These are phyloP conservation scores for Lachnellula subtilissima DNA, from an alignment of 2,329 filamentous ascomycete species.

Conservation along the genomic window DNA sequence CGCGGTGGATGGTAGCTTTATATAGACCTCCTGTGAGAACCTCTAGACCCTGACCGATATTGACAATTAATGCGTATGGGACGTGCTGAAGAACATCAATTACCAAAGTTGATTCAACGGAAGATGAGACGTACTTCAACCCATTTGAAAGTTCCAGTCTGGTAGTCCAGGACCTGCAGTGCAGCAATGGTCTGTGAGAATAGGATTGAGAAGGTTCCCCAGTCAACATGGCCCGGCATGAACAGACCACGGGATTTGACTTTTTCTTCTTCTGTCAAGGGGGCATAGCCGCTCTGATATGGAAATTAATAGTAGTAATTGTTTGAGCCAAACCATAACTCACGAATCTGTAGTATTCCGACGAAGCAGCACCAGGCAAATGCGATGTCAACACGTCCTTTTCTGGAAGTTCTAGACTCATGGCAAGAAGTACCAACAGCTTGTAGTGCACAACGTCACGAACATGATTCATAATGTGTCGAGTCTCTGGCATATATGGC, in stretches of 20 bases:
- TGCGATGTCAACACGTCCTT: conserved; percentile 35
- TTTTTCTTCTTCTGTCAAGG: conserved; percentile 33
- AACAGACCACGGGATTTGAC: conserved; percentile 36
- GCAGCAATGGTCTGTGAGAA: conserved; percentile 38
- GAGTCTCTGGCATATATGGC: conserved; percentile 24
- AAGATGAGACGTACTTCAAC: conserved; percentile 22
- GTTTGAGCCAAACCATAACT: conserved; percentile 9
- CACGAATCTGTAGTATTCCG: conserved; percentile 38
- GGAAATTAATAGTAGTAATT: no score
- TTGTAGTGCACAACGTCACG: conserved; percentile 30
- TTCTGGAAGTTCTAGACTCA: conserved; percentile 36
- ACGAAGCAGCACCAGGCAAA: conserved; percentile 32
- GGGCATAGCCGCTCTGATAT: conserved; percentile 25
- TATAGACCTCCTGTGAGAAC: conserved; percentile 32
- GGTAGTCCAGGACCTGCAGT: conserved; percentile 34
- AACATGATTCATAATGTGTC: conserved; percentile 28
- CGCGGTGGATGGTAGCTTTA: conserved; percentile 32
- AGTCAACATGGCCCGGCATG: conserved; percentile 40
- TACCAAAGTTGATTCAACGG: no score
- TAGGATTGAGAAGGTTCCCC: conserved; percentile 37
- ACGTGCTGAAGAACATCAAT: conserved; percentile 20
- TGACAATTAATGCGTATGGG: conserved; percentile 35
- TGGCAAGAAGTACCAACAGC: conserved; percentile 36
- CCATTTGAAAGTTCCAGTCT: conserved; percentile 34
- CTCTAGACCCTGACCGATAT: conserved; percentile 34